Conservation (phyloP, 768 basidiomycete genomes). For the Rhizopogon roseolus region DNA sequence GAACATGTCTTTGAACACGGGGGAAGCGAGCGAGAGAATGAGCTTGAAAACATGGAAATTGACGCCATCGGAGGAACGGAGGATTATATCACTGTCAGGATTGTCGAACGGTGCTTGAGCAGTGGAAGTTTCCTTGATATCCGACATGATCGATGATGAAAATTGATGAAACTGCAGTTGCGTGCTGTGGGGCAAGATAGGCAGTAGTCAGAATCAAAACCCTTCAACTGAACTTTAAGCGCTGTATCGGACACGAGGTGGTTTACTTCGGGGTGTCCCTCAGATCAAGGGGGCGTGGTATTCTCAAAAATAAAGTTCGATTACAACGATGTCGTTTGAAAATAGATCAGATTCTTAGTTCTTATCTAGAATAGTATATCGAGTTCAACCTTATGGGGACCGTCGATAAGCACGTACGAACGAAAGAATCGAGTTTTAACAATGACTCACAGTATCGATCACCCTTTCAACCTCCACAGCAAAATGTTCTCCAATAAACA, state of each 20-base stretch:
- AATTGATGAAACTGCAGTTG: too few relatives aligned
- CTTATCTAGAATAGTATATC: conserved; percentile 21
- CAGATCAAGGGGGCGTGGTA: neutral
- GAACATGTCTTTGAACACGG: conserved; percentile 28
- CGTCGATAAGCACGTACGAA: conserved; percentile 4
- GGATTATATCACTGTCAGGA: conserved; percentile 27
- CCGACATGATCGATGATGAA: neutral
- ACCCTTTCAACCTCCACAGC: conserved; percentile 22
- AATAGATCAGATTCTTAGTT: neutral
- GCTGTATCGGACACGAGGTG: neutral
- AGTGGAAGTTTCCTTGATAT: neutral
- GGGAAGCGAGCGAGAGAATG: conserved; percentile 31
- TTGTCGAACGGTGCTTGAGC: conserved; percentile 22
- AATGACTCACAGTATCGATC: conserved; percentile 19
- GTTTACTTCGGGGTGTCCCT: neutral
- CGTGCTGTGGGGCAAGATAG: neutral
- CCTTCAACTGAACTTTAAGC: neutral
- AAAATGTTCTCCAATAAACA: conserved; percentile 27
- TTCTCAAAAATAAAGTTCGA: neutral
- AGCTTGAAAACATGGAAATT: conserved; percentile 32
- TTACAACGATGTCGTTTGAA: neutral
- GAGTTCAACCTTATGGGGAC: conserved; percentile 21
- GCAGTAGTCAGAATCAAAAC: too few relatives aligned
- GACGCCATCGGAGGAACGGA: conserved; percentile 30
- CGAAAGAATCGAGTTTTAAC: neutral